phyloP scores from a whole-genome alignment of 768 basidiomycete genomes.

The Leccinum incarnatum region DNA sequence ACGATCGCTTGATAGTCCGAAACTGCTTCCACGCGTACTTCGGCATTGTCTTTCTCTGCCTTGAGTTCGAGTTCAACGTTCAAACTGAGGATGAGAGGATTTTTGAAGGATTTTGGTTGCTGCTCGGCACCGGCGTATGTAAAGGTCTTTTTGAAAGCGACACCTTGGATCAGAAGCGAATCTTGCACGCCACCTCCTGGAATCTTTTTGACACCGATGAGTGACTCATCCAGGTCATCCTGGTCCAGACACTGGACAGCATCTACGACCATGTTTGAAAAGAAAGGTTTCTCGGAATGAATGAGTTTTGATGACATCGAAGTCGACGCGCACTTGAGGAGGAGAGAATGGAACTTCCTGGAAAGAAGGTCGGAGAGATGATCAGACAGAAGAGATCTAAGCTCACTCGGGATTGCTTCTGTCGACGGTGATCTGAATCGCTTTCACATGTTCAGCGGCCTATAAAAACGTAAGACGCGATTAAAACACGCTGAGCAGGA shows the following conservation, averaged over 20 bases:
- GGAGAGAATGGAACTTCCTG: conserved; percentile 89
- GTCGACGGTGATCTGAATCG: conserved; percentile 87
- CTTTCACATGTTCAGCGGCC: conserved; percentile 85
- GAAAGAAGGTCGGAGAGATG: conserved; percentile 7
- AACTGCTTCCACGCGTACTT: conserved; percentile 94
- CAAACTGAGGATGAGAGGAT: conserved; percentile 89
- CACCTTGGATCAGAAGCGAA: conserved; percentile 83
- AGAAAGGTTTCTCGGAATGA: conserved; percentile 98
- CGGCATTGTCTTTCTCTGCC: conserved; percentile 99
- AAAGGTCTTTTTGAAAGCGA: conserved; percentile 99
- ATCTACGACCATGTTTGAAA: conserved; percentile 98
- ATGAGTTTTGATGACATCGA: conserved; percentile 99
- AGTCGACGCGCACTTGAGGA: conserved; percentile 95
- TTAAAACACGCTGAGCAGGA: conserved; percentile 1
- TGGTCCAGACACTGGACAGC: conserved; percentile 92
- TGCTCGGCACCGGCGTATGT: conserved; percentile 99
- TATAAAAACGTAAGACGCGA: conserved; percentile 30
- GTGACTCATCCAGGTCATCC: conserved; percentile 88
- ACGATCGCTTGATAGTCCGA: conserved; percentile 99
- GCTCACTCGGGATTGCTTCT: conserved; percentile 86
- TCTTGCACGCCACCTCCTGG: conserved; percentile 98
- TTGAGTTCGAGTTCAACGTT: conserved; percentile 99
- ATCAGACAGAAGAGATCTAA: neutral
- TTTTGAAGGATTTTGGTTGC: conserved; percentile 88
- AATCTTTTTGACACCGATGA: conserved; percentile 98